Base-by-base conservation (phyloP, 495 filamentous ascomycete species). In the Geopyxis carbonaria region DNA sequence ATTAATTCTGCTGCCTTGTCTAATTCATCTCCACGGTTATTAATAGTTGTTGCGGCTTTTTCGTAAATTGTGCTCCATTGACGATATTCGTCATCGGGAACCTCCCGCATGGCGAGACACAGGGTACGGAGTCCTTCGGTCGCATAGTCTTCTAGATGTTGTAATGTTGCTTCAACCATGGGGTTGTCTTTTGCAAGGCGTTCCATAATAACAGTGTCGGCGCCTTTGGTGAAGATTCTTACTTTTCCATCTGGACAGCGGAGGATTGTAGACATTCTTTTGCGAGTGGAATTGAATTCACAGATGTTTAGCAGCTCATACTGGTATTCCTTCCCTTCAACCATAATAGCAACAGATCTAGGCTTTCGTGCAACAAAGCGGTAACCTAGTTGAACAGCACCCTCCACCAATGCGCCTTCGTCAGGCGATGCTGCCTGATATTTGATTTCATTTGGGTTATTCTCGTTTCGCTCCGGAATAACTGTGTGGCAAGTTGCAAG, bases 351-450 rank as follows among this genome's bases (percentile, higher is more conserved):
- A 22, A 95, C 89, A 3, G 80, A 68, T 36, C 78, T 70, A 23
- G 91, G 91, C 58, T 80, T 93, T 38, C 91, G 75, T 40, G 89
- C 84, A 31, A 77, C 75, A 56, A 99, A 99, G 30, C 68, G 70
- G 62, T 93, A 94, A 7, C 87, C 91, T 23, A 99, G 60, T 30
- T 62, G 54, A 4, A 83, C 74, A 13, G 91, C 91, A 34, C 91
- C 91, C 48, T 95, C 81, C 13, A 99, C 91, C 31, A 99, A 64
- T 10, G 91, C 91, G 34, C 86, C 91, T 61, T 99, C 91, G 48
- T 99, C 91, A 4, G 91, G 91, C 22, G 91, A 95, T 9, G 91
- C 87, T 21, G 91, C 87, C 61, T 99, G 91, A 51, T 95, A 99
- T 59, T 91, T 94, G 61, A 99, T 93, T 22, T 72, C 65, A 11